Evolutionary conservation across 257 asterid genomes (phyloP), one percentile per base, ranked within the genome.

Genomic region (Nicotiana tomentosiformis): DNA sequence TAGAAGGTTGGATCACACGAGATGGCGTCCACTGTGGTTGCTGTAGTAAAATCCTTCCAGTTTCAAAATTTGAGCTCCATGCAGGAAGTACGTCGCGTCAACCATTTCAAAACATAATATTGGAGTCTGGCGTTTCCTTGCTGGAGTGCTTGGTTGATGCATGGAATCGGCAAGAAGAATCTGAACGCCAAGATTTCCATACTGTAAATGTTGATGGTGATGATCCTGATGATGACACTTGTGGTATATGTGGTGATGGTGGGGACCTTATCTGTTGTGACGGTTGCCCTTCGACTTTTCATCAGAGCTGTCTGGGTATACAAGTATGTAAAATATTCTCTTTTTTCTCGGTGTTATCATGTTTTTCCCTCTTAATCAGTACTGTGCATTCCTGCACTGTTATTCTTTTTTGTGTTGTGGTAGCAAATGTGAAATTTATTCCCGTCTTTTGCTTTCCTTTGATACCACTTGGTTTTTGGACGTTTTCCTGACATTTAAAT

Each of bases 1-100:
- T 92, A 79, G 98, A 96, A 89, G 99, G 99, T 81, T 96, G 99
- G 99, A 85, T 96, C 68, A 94, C 99, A 7, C 89, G 96, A 78
- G 98, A 96, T 53, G 99, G 99, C 16, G 89, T 96, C 78, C 99
- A 96, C 77, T 96, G 99, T 81, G 97, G 99, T 74, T 96, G 99
- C 91, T 96, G 98, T 68, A 93, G 99, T 87, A 96, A 96, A 86
- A 96, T 96, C 77, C 93, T 96, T 33, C 86, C 99, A 8, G 93
- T 96, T 76, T 93, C 96, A 23, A 96, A 94, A 90, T 96, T 96
- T 81, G 99, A 96, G 93, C 88, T 96, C 84, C 99, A 96, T 92
- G 98, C 99, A 33, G 98, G 97, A 77, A 94, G 98, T 90, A 96
- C 91, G 85, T 79, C 88, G 87, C 95, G 97, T 5, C 98, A 92